Base-by-base conservation (phyloP, 331 rosid species). In the Saraca asoca region DNA sequence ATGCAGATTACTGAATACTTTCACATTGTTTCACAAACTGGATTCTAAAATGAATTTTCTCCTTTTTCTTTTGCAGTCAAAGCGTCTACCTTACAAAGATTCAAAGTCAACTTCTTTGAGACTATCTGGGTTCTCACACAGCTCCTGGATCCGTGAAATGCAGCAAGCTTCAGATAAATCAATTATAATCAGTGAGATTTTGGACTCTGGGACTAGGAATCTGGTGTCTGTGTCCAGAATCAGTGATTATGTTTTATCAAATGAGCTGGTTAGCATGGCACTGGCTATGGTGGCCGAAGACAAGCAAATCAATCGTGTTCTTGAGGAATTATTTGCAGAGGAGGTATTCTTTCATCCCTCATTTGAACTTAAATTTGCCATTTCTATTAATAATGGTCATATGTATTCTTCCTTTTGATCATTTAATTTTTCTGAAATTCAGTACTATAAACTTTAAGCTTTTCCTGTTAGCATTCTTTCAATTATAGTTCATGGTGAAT, bases 241-340 rank as follows among this genome's bases (percentile, higher is more conserved):
- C 76, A 93, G 98, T 71, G 98, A 93, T 74, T 93, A 93, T 62
- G 98, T 93, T 53, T 74, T 93, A 67, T 93, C 98, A 42, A 93
- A 93, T 73, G 98, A 93, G 82, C 83, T 93, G 71, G 96, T 93
- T n/a, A 93, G 98, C 75, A 93, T 93, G 98, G 98, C 98, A 54
- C 81, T 93, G 15, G 98, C 98, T 64, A 89, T 90, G 96, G 98
- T 93, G 42, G 98, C 98, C 6, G 98, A 93, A 80, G 98, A 93
- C 91, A 90, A 87, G 81, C 96, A 93, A 73, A 93, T 93, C 70
- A 93, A 93, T 78, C 96, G 98, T 2, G 98, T 93, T 61, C 96
- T 93, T 10, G 98, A 93, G 90, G 98, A 93, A 72, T 90, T 93
- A 63, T 93, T 93, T 77, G 96, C 91, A 6, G 98, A 87, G 74